Evolutionary conservation across 1,139 yeast genomes (phyloP), one percentile per base, ranked within the genome.

Genomic region (Yamadazyma atlantica): DNA sequence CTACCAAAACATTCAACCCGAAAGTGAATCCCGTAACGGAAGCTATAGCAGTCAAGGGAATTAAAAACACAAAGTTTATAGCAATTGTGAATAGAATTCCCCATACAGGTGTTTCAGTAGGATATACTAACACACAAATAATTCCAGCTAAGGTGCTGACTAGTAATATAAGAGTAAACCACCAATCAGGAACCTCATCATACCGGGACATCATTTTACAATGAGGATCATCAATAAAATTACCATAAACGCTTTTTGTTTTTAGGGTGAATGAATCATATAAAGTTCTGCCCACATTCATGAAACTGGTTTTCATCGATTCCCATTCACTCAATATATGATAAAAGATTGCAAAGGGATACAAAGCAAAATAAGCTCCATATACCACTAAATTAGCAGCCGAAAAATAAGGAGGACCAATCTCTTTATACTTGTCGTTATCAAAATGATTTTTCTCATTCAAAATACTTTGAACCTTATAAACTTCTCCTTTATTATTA

Each of bases 161-260:
- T 9, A 73, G 42, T 34, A 80, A 55, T 15, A 80, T 67, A 8
- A 62, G 39, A 15, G 74, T 48, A 47, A 73, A 81, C 75, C 80
- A 79, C 75, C 75, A 74, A 39, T 78, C 81, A 6, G 86, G 85
- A 8, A 78, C 85, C 46, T 80, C 86, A 29, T 66, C 67, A 53
- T 78, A 78, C 18, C 55, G 54, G 7, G 68, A 44, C 80, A 78
- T 78, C 75, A 78, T 72, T 35, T 65, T 62, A 37, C 78, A 72
- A 46, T 78, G 82, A 0, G 82, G 75, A 45, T 80, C 85, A 10
- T 67, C 69, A 26, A 69, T 46, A 51, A 73, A 68, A 15, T 78
- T 78, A 24, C 71, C 73, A 33, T 75, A 59, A 32, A 75, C 60
- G 37, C 67, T 60, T n/a, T 78, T 65, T 3, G 80, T 25, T 9